phyloP scores from a whole-genome alignment of 2,329 filamentous ascomycete genomes.

The Diatrype stigma region DNA sequence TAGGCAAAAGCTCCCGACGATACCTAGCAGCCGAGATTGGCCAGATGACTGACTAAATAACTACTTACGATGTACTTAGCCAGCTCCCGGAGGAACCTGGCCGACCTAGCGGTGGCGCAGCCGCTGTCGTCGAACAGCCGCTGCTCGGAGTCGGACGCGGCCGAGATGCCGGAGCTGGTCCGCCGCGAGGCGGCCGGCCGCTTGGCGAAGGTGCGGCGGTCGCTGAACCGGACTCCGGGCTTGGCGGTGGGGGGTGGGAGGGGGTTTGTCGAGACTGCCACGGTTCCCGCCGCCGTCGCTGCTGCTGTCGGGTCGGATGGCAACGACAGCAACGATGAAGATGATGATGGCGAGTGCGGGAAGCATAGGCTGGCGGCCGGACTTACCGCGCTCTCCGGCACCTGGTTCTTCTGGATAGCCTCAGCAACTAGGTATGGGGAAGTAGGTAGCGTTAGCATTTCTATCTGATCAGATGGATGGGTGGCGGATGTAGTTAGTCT shows the following conservation, averaged over 20 bases:
- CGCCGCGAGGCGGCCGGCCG: slow-evolving; percentile 5
- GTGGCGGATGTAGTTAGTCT: neutral
- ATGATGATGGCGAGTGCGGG: neutral
- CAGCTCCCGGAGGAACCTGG: slow-evolving; percentile 68
- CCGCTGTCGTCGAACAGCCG: slow-evolving; percentile 66
- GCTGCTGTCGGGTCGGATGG: too few relatives aligned
- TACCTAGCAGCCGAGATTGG: too few relatives aligned
- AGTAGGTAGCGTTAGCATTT: too few relatives aligned
- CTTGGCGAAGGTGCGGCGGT: slow-evolving; percentile 9
- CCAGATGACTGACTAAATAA: too few relatives aligned
- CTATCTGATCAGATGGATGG: too few relatives aligned
- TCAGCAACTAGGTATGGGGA: neutral
- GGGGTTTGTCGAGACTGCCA: too few relatives aligned
- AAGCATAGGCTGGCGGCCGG: neutral
- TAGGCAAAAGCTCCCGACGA: too few relatives aligned
- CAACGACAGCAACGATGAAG: too few relatives aligned
- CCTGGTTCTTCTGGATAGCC: neutral
- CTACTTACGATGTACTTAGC: slow-evolving; percentile 65
- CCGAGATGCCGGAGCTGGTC: slow-evolving; percentile 6
- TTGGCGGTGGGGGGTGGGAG: neutral
- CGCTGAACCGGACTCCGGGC: slow-evolving; percentile 15
- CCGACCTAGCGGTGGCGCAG: slow-evolving; percentile 62
- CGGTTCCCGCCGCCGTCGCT: too few relatives aligned
- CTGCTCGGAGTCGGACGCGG: slow-evolving; percentile 43
- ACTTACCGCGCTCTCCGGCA: neutral